Conservation (phyloP, 1,139 yeast species). For the Scheffersomyces segobiensis region DNA sequence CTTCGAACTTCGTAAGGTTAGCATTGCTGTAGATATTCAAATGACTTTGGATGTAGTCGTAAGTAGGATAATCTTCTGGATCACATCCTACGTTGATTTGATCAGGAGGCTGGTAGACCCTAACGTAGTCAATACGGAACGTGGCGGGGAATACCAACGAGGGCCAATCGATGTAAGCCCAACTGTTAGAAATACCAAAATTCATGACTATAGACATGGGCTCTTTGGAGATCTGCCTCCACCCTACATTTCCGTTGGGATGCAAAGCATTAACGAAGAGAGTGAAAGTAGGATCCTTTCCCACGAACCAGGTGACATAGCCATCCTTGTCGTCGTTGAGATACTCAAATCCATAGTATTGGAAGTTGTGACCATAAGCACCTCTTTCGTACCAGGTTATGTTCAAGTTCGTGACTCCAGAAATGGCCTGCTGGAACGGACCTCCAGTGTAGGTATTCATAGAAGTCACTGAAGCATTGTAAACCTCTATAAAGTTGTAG, state of each 20-base stretch:
- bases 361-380: conserved; percentile 48
- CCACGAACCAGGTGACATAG: conserved; percentile 81
- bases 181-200: conserved; percentile 74
- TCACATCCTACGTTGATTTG: conserved; percentile 64
- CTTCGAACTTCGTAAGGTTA: conserved; percentile 66
- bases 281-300: conserved; percentile 65
- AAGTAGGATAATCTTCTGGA: conserved; percentile 72
- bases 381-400: conserved; percentile 75
- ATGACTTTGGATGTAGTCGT: conserved; percentile 68
- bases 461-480: conserved; percentile 59
- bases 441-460: conserved; percentile 84
- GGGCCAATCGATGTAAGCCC: conserved; percentile 85
- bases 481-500: conserved; percentile 65
- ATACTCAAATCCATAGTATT: conserved; percentile 77
- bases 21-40: conserved; percentile 59
- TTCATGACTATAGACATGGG: conserved; percentile 84
- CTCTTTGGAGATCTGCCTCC: conserved; percentile 75
- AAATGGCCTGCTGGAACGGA: conserved; percentile 81
- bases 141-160: conserved; percentile 66
- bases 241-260: conserved; percentile 81
- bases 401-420: conserved; percentile 71
- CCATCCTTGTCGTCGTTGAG: conserved; percentile 66
- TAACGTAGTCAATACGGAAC: conserved; percentile 71
- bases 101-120: conserved; percentile 72
- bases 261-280: conserved; percentile 63